phyloP scores from a whole-genome alignment of 2,329 filamentous ascomycete genomes.

The Neonectria ditissima region DNA sequence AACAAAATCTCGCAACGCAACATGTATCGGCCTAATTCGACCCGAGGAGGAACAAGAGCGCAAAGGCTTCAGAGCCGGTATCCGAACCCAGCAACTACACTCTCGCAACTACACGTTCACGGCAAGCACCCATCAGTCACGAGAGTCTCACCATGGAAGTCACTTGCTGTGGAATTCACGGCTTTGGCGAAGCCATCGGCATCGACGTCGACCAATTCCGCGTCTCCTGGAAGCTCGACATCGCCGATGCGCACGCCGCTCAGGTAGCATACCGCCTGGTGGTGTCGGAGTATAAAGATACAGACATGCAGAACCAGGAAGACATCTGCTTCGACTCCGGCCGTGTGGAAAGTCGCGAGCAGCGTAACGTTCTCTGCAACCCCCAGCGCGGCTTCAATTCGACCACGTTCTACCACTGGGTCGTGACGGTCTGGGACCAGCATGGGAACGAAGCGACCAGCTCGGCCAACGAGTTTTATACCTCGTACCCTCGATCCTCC shows the following conservation, averaged over 20 bases:
- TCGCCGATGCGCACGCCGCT: conserved; percentile 43
- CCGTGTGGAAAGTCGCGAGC: conserved; percentile 32
- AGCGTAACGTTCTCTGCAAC: conserved; percentile 40
- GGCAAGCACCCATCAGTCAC: neutral
- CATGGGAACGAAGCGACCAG: conserved; percentile 43
- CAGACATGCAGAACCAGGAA: neutral
- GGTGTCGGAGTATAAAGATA: conserved; percentile 13
- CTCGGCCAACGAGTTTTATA: conserved; percentile 51
- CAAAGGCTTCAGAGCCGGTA: neutral
- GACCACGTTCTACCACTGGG: conserved; percentile 52
- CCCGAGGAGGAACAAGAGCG: conserved; percentile 8
- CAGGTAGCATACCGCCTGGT: conserved; percentile 48
- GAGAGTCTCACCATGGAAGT: conserved; percentile 42
- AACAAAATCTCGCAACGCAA: too few relatives aligned
- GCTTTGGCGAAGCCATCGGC: conserved; percentile 53
- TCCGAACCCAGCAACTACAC: neutral
- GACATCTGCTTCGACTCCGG: conserved; percentile 35
- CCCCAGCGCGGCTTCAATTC: conserved; percentile 50
- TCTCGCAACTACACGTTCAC: too few relatives aligned
- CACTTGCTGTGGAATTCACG: conserved; percentile 52
- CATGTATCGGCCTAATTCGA: conserved; percentile 22
- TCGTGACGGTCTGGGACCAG: conserved; percentile 52
- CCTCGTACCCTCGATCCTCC: conserved; percentile 51
- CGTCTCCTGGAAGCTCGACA: conserved; percentile 50
- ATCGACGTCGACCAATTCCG: conserved; percentile 53